These are phyloP conservation scores for Castanospermum australe DNA, from an alignment of 306 rosid genomes.

Conservation along the genomic window DNA sequence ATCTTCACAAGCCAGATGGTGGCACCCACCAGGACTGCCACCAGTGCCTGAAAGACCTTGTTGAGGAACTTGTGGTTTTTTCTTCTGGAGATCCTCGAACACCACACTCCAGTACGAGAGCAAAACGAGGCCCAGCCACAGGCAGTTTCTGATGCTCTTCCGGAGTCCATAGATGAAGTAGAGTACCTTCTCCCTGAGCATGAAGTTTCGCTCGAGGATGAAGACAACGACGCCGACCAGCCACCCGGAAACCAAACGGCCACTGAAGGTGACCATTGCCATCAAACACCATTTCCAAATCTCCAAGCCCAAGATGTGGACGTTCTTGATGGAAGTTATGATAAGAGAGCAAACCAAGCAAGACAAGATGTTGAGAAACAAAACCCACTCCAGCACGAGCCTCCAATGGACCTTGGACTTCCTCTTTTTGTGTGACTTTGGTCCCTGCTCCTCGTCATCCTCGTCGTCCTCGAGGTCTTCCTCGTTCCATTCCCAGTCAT, in stretches of 20 bases:
- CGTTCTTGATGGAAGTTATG: conserved; percentile 24
- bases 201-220: conserved; percentile 43
- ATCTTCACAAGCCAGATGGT: conserved; percentile 49
- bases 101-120: conserved; percentile 48
- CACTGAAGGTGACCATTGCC: conserved; percentile 56
- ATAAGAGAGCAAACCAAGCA: conserved; percentile 38
- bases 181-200: conserved; percentile 48
- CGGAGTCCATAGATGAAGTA: conserved; percentile 55
- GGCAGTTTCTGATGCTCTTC: conserved; percentile 46
- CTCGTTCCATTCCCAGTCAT: conserved; percentile 20
- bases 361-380: conserved; percentile 43
- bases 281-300: conserved; percentile 54
- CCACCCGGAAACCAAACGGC: conserved; percentile 51
- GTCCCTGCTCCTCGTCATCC: neutral
- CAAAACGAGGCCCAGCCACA: conserved; percentile 46
- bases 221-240: conserved; percentile 27
- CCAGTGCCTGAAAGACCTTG: conserved; percentile 42
- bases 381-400: conserved; percentile 36
- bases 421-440: conserved; percentile 21
- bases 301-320: conserved; percentile 33
- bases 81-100: conserved; percentile 31
- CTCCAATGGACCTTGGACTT: conserved; percentile 44
- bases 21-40: conserved; percentile 41
- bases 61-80: conserved; percentile 43
- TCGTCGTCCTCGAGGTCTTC: conserved; percentile 17